Conservation (phyloP, 768 basidiomycete species). For the Polyporus arcularius region DNA sequence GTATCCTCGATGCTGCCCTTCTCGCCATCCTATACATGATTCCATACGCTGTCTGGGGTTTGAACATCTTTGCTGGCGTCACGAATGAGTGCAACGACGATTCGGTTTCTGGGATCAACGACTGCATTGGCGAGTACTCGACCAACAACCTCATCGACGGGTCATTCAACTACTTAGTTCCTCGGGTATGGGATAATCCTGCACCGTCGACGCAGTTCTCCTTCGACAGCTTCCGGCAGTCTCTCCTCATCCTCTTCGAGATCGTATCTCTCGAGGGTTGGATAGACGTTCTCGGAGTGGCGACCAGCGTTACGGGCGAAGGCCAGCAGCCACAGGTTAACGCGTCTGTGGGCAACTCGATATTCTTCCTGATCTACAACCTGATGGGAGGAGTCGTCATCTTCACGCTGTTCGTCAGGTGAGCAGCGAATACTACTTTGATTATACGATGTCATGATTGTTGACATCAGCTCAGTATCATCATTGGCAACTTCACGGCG, state of each 20-base stretch:
- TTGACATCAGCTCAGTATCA: constrained; percentile 61
- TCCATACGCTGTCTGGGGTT: constrained; percentile 91
- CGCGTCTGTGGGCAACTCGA: constrained; percentile 76
- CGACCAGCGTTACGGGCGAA: constrained; percentile 72
- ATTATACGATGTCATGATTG: not conserved
- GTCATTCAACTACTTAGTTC: constrained; percentile 70
- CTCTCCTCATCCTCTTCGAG: constrained; percentile 91
- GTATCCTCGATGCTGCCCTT: constrained; percentile 87
- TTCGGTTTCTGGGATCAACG: constrained; percentile 49
- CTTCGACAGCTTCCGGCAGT: constrained; percentile 84
- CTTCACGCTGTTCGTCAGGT: constrained; percentile 90
- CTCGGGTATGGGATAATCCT: constrained; percentile 89
- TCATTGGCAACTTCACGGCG: constrained; percentile 89
- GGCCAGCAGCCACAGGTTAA: constrained; percentile 73
- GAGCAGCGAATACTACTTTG: constrained; percentile 23
- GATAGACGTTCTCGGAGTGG: constrained; percentile 88
- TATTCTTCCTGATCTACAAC: constrained; percentile 92
- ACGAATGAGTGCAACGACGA: constrained; percentile 85
- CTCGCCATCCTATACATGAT: constrained; percentile 91
- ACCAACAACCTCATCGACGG: constrained; percentile 57
- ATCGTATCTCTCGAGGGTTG: constrained; percentile 96
- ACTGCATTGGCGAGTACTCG: constrained; percentile 75
- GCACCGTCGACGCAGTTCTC: constrained; percentile 81
- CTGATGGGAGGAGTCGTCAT: constrained; percentile 89
- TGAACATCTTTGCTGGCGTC: constrained; percentile 87